A percentile compares a stretch with the other conserved stretches of the same genome.
phyloP scores from a whole-genome alignment of 2,329 filamentous ascomycete genomes.

The Neophaeococcomyces mojaviensis region DNA sequence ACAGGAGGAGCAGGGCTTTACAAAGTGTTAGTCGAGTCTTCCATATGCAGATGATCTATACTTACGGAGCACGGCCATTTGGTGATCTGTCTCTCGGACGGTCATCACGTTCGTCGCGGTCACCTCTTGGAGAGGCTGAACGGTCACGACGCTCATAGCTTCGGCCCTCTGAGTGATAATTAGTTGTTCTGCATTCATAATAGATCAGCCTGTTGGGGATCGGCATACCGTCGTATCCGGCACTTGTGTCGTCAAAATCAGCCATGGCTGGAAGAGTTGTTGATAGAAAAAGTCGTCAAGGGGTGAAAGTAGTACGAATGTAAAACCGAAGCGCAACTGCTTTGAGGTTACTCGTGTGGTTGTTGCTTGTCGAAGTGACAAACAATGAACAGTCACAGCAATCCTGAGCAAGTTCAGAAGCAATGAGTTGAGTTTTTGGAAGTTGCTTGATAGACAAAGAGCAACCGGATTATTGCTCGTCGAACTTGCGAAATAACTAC shows the following conservation, averaged over 20 bases:
- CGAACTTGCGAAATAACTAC: too few species aligned
- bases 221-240: constrained; percentile 57
- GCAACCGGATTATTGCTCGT: too few species aligned
- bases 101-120: constrained; percentile 45
- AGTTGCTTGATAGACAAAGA: too few species aligned
- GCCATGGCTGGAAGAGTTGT: constrained; percentile 29
- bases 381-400: too few species aligned
- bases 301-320: background rate
- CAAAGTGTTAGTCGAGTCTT: constrained; percentile 12
- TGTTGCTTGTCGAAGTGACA: too few species aligned
- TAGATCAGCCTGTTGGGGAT: background rate
- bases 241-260: constrained; percentile 60
- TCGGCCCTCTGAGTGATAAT: constrained; percentile 44
- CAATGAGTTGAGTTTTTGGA: too few species aligned
- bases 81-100: constrained; percentile 53
- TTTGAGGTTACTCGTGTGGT: too few species aligned
- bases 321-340: background rate
- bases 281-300: constrained; percentile 1
- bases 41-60: constrained; percentile 6
- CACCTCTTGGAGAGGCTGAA: constrained; percentile 58
- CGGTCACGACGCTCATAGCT: constrained; percentile 61
- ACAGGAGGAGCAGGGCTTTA: constrained; percentile 37
- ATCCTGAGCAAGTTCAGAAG: too few species aligned
- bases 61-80: constrained; percentile 51
- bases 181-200: background rate